Evolutionary conservation across 305 asterid species (phyloP).

Genomic region (Rubia tinctorum): DNA sequence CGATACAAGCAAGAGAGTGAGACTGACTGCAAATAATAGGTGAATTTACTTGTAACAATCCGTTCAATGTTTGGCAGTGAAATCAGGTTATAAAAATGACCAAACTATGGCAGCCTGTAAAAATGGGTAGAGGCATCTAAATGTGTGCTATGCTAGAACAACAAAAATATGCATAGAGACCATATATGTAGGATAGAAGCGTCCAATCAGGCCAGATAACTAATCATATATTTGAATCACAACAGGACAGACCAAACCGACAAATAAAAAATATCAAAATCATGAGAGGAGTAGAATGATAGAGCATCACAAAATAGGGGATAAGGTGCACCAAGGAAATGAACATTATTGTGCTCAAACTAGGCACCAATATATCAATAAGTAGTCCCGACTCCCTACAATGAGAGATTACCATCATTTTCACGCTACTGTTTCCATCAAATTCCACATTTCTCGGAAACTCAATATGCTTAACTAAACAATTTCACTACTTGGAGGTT

Average conservation of each 20-base stretch:
- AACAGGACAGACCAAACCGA: neutral
- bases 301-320: neutral
- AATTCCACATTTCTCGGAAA: neutral
- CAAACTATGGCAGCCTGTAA: neutral
- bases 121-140: neutral
- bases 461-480: neutral
- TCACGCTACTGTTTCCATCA: neutral
- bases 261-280: neutral
- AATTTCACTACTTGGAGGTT: constrained; percentile 11
- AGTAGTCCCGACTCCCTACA: neutral
- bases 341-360: neutral
- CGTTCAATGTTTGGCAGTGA: neutral
- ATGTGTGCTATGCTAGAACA: neutral
- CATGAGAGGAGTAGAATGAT: neutral
- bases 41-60: neutral
- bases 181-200: neutral
- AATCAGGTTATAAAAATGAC: neutral
- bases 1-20: neutral
- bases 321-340: neutral
- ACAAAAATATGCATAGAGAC: neutral
- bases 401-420: neutral
- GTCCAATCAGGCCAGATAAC: neutral
- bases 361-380: neutral
- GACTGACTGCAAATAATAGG: neutral
- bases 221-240: neutral